These are phyloP conservation scores for Aspergillus persii DNA, from an alignment of 2,329 filamentous ascomycete genomes.

Conservation along the genomic window DNA sequence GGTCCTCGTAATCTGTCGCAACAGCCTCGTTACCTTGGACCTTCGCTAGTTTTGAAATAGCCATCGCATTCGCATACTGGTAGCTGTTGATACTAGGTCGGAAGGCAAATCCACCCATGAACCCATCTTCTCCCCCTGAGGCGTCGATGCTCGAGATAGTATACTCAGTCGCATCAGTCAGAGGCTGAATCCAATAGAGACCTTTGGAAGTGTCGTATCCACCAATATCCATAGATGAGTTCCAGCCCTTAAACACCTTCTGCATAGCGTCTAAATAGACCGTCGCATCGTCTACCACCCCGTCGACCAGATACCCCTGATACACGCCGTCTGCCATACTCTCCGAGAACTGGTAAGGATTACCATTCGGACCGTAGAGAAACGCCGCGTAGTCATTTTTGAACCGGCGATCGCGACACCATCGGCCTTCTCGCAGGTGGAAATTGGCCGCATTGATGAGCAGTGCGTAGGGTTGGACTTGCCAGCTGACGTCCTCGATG, in stretches of 20 bases:
- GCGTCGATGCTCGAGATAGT: constrained; percentile 47
- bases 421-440: constrained; percentile 46
- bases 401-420: constrained; percentile 45
- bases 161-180: constrained; percentile 47
- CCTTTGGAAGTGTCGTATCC: constrained; percentile 40
- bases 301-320: constrained; percentile 44
- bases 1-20: constrained; percentile 23
- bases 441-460: constrained; percentile 47
- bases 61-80: constrained; percentile 44
- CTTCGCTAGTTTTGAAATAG: constrained; percentile 41
- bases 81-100: constrained; percentile 47
- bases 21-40: constrained; percentile 25
- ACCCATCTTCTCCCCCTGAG: constrained; percentile 35
- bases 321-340: constrained; percentile 42
- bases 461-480: constrained; percentile 40
- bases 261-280: constrained; percentile 29
- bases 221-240: constrained; percentile 39
- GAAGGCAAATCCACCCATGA: constrained; percentile 42
- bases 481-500: constrained; percentile 45
- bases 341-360: constrained; percentile 46
- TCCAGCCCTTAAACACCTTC: constrained; percentile 18
- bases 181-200: constrained; percentile 44
- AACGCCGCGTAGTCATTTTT: constrained; percentile 46
- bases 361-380: constrained; percentile 39
- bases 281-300: constrained; percentile 32